Conservation (phyloP, 139 green algal species). For the Closterium sp. region DNA sequence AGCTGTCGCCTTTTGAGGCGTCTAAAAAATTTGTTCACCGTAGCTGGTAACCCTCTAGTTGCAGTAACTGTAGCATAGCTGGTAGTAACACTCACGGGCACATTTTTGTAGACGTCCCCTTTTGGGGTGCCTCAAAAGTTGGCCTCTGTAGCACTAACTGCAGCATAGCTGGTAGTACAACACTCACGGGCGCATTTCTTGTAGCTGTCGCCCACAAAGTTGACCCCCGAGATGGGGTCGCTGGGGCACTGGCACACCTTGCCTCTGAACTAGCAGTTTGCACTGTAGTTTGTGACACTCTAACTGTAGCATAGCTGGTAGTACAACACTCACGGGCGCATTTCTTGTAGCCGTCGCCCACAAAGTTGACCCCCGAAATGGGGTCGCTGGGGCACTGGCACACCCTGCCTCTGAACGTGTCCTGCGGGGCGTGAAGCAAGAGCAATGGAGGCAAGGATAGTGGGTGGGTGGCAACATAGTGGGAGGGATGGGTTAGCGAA, state of each 20-base stretch:
- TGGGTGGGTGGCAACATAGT: too few relatives aligned
- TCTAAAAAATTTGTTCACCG: too few relatives aligned
- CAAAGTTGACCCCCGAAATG: constrained; percentile 37
- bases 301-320: not conserved
- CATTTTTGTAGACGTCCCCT: too few relatives aligned
- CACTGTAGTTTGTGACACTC: not conserved
- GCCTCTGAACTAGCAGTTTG: constrained; percentile 66
- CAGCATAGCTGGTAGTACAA: not conserved
- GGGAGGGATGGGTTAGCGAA: too few relatives aligned
- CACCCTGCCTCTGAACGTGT: constrained; percentile 73
- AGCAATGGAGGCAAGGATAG: too few relatives aligned
- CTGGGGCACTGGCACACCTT: constrained; percentile 75
- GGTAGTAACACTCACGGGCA: too few relatives aligned
- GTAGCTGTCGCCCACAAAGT: constrained; percentile 66
- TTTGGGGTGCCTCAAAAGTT: too few relatives aligned
- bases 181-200: constrained; percentile 64
- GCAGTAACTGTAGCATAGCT: too few relatives aligned
- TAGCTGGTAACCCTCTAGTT: not conserved
- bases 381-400: constrained; percentile 73
- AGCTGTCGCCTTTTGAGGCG: too few relatives aligned
- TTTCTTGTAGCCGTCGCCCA: constrained; percentile 76
- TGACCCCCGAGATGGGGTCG: constrained; percentile 52
- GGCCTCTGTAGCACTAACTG: not conserved
- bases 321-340: constrained; percentile 51
- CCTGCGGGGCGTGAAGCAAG: too few relatives aligned